Percentiles rank a stretch among this genome's conserved stretches.
These are phyloP conservation scores for Nitzschia putrida DNA, from an alignment of 108 stramenopile genomes.

Conservation along the genomic window DNA sequence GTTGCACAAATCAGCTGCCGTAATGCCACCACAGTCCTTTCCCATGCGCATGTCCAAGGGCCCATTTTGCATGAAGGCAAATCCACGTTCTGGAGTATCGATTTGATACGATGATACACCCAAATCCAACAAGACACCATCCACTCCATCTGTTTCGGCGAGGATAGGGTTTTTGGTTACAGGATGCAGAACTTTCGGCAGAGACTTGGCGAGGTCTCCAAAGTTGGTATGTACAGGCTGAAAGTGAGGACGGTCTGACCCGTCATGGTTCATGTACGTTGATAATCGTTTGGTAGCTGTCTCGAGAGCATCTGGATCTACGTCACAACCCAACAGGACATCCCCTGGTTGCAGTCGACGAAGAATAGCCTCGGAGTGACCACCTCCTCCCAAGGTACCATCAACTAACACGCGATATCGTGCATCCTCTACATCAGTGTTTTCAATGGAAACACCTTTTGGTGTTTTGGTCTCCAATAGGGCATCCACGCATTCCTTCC, in stretches of 20 bases:
- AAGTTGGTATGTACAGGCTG: constrained; percentile 69
- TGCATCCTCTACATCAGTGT: neutral
- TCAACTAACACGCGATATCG: constrained; percentile 69
- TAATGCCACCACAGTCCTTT: constrained; percentile 34
- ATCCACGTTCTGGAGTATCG: constrained; percentile 86
- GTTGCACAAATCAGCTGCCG: constrained; percentile 89
- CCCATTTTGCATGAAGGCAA: constrained; percentile 90
- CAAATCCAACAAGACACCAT: constrained; percentile 92
- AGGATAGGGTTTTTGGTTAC: constrained; percentile 35
- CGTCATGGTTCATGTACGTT: constrained; percentile 54
- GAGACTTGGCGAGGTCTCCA: constrained; percentile 48
- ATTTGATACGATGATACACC: constrained; percentile 95
- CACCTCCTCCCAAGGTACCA: constrained; percentile 88
- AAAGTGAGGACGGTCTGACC: constrained; percentile 43
- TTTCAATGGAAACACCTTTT: constrained; percentile 19
- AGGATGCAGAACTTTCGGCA: constrained; percentile 50
- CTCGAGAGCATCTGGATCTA: constrained; percentile 68
- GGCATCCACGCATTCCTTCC: constrained; percentile 74
- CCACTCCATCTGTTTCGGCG: constrained; percentile 46
- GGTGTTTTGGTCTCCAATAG: constrained; percentile 40
- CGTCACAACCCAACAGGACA: constrained; percentile 82
- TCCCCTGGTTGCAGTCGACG: constrained; percentile 62
- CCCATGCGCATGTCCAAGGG: constrained; percentile 97
- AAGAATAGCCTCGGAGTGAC: constrained; percentile 77
- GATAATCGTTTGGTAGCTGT: constrained; percentile 68